These are phyloP conservation scores for Amyloporia xantha DNA, from an alignment of 768 basidiomycete genomes.

Conservation along the genomic window DNA sequence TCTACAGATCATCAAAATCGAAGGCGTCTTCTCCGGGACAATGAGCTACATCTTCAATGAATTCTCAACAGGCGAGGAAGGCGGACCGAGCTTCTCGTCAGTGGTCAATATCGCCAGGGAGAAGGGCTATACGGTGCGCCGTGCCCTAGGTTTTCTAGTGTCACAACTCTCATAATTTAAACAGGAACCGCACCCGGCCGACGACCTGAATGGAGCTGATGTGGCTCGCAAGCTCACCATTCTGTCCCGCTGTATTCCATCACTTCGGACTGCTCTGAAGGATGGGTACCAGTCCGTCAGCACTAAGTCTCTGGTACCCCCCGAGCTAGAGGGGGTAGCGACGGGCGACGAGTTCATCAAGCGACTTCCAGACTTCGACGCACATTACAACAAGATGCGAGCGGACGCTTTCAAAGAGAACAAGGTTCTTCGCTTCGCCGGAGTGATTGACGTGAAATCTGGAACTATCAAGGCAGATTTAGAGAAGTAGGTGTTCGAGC, in stretches of 20 bases:
- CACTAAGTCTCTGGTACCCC: constrained; percentile 82
- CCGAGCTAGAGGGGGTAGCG: constrained; percentile 54
- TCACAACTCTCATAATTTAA: not conserved
- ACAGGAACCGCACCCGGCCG: constrained; percentile 95
- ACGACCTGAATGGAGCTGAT: constrained; percentile 94
- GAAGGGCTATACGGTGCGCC: constrained; percentile 83
- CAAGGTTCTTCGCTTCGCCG: constrained; percentile 90
- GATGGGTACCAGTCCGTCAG: constrained; percentile 74
- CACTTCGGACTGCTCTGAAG: constrained; percentile 48
- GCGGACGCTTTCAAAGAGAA: constrained; percentile 69
- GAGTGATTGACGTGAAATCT: constrained; percentile 77
- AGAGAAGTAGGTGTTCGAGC: constrained; percentile 57
- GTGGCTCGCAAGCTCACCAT: constrained; percentile 97
- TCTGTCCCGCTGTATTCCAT: constrained; percentile 72
- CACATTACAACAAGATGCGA: constrained; percentile 69
- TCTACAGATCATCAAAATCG: constrained; percentile 65
- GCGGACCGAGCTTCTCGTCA: constrained; percentile 77
- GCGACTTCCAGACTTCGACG: constrained; percentile 77
- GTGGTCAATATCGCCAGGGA: constrained; percentile 85
- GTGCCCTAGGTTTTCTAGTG: not conserved
- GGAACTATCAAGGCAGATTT: constrained; percentile 81
- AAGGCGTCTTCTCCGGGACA: constrained; percentile 97
- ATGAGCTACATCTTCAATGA: constrained; percentile 99
- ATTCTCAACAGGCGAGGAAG: constrained; percentile 65
- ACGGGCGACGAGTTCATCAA: constrained; percentile 80